A percentile compares a stretch with the other conserved stretches of the same genome.
These are phyloP conservation scores for Volvox africanus DNA, from an alignment of 139 green algal species.

Conservation along the genomic window DNA sequence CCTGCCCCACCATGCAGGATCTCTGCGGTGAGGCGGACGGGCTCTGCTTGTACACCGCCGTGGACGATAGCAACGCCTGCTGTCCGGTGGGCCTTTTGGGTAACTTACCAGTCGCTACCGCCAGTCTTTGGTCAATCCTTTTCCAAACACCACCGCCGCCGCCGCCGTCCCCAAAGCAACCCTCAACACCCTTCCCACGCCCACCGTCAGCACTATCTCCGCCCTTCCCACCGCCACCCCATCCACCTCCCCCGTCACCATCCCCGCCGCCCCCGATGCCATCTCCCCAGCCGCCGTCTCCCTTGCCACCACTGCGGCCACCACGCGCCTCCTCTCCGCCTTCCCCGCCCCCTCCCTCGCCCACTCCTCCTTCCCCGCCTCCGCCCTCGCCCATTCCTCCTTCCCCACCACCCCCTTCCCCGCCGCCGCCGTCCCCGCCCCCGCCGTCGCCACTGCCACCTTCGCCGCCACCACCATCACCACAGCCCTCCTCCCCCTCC, in stretches of 20 bases:
- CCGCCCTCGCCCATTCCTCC: not conserved
- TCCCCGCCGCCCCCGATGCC: no score
- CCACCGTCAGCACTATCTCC: not conserved
- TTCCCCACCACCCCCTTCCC: not conserved
- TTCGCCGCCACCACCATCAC: not conserved
- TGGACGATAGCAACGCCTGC: slow-evolving; percentile 44
- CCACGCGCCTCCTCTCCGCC: not conserved
- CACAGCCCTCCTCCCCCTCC: not conserved
- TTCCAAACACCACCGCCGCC: not conserved
- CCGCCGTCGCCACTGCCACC: not conserved
- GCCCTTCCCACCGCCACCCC: not conserved
- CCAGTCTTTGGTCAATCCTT: not conserved
- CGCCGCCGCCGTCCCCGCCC: not conserved
- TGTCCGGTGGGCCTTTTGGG: slow-evolving; percentile 36
- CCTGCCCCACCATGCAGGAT: not conserved
- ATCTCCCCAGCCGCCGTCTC: not conserved
- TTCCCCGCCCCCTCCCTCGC: not conserved
- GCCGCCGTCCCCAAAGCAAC: not conserved
- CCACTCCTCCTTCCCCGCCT: not conserved
- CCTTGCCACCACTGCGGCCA: not conserved
- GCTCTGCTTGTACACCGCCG: slow-evolving; percentile 31
- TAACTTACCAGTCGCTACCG: not conserved
- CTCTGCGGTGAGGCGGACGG: slow-evolving; percentile 29
- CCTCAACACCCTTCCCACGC: not conserved
- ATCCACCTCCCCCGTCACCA: not conserved